Conservation (phyloP, 208 protist genomes). For the Histomonas meleagridis region DNA sequence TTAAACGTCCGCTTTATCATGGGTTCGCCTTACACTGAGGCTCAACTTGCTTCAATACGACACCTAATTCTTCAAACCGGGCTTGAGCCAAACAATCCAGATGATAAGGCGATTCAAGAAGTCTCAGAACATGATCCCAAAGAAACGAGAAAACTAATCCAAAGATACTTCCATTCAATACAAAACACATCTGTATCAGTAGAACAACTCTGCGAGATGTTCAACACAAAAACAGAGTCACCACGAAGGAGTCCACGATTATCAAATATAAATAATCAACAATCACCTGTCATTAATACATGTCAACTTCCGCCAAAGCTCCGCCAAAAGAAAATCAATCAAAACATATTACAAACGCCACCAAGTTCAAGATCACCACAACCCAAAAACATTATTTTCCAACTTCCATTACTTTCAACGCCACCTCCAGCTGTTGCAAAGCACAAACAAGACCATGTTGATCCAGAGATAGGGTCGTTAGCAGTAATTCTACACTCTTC, state of each 20-base stretch:
- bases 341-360: not conserved
- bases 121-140: not conserved
- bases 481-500: not conserved
- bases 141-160: not conserved
- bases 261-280: too few relatives aligned
- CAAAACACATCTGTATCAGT: not conserved
- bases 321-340: not conserved
- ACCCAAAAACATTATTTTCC: not conserved
- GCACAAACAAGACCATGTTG: not conserved
- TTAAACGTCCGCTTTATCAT: too few relatives aligned
- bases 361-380: not conserved
- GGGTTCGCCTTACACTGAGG: not conserved
- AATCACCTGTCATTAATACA: not conserved
- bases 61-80: not conserved
- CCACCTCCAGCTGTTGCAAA: not conserved
- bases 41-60: not conserved
- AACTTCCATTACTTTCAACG: not conserved
- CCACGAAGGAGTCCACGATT: too few relatives aligned
- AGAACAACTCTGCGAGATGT: not conserved
- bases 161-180: not conserved
- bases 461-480: slow-evolving; percentile 8
- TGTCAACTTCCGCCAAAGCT: not conserved
- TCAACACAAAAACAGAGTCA: not conserved
- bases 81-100: too few relatives aligned
- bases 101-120: not conserved